Conservation (phyloP, 345 rosid species). For the Gossypium longicalyx region DNA sequence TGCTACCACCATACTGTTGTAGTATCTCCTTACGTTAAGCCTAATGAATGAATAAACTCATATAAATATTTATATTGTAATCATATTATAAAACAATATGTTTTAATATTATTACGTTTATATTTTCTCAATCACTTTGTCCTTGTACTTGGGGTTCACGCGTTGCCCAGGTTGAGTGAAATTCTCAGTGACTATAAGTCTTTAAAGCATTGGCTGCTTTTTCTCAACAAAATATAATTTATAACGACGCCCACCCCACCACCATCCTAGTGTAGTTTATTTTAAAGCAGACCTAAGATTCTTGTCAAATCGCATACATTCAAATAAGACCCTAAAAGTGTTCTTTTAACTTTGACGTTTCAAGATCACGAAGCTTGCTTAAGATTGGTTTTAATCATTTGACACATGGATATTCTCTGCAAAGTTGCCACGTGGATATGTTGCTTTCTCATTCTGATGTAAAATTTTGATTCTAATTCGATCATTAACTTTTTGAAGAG, state of each 20-base stretch:
- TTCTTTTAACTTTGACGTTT: neutral
- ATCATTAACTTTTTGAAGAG: neutral
- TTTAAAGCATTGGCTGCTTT: slow-evolving; percentile 9
- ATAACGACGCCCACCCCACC: neutral
- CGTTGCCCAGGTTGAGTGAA: neutral
- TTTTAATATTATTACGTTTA: too few species aligned
- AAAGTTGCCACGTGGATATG: neutral
- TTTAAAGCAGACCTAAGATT: neutral
- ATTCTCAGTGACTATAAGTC: slow-evolving; percentile 5
- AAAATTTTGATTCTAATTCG: slow-evolving; percentile 3
- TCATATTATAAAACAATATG: too few species aligned
- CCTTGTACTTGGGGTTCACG: too few species aligned
- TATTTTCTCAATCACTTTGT: too few species aligned
- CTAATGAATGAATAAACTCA: too few species aligned
- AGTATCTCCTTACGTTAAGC: too few species aligned
- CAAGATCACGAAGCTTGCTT: neutral
- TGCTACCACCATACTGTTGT: too few species aligned
- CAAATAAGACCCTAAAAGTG: neutral
- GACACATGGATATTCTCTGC: slow-evolving; percentile 7
- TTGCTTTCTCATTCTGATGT: neutral
- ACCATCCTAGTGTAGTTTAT: neutral
- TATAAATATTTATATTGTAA: too few species aligned
- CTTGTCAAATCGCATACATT: slow-evolving; percentile 10
- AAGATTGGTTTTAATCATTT: slow-evolving; percentile 1
- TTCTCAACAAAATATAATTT: neutral